Percentiles rank a stretch among this genome's conserved stretches.
Evolutionary conservation across 129 eudicot species (phyloP).

Genomic region (Tagetes patula): DNA sequence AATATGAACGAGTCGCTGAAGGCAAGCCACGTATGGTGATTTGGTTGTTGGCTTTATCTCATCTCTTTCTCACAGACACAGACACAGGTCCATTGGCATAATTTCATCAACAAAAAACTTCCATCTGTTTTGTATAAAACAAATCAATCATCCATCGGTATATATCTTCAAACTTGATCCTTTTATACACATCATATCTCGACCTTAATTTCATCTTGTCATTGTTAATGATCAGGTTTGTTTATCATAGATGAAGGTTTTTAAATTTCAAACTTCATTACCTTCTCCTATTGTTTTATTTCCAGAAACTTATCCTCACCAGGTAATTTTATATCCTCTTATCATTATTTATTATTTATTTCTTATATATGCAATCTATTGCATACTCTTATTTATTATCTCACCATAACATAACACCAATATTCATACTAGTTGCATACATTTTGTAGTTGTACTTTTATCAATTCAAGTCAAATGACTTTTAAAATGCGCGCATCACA

Average conservation of each 20-base stretch:
- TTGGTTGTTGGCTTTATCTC: conserved; percentile 6
- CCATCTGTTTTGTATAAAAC: neutral
- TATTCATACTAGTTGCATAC: neutral
- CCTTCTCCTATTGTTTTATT: conserved; percentile 20
- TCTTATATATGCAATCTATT: too few relatives aligned
- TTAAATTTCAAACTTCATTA: conserved; percentile 28
- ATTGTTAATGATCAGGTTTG: conserved; percentile 2
- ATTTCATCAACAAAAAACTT: neutral
- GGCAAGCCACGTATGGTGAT: conserved; percentile 18
- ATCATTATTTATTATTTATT: neutral
- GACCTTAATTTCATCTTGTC: neutral
- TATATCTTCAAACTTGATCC: neutral
- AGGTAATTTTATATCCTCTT: conserved; percentile 19
- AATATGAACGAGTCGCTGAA: neutral
- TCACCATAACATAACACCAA: neutral
- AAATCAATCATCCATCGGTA: neutral
- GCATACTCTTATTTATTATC: too few relatives aligned
- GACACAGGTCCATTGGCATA: neutral
- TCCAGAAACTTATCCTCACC: conserved; percentile 23
- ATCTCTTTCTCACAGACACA: conserved; percentile 12
- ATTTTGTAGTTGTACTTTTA: neutral
- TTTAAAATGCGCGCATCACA: too few relatives aligned
- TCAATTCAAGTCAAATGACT: too few relatives aligned
- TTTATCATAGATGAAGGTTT: conserved; percentile 29
- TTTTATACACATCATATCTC: neutral